These are phyloP conservation scores for Globisporangium nagaii DNA, from an alignment of 352 stramenopile genomes.

Conservation along the genomic window DNA sequence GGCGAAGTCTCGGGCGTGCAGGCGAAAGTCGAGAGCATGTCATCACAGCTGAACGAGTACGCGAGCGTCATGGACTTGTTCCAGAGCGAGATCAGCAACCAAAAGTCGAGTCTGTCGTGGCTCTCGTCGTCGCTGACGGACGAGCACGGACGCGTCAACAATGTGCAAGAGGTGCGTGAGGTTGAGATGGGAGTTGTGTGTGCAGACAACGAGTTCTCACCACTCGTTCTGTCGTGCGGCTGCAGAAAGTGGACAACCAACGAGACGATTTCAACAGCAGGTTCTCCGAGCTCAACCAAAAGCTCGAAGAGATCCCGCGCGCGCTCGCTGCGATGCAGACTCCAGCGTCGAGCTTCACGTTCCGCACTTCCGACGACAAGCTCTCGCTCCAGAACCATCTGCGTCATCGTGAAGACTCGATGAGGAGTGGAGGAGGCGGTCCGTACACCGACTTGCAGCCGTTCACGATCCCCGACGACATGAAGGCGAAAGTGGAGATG, in stretches of 20 bases:
- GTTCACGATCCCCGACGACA: conserved; percentile 76
- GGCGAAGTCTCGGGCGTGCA: conserved; percentile 41
- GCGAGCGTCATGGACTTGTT: conserved; percentile 54
- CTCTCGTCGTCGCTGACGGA: conserved; percentile 47
- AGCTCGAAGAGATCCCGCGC: conserved; percentile 54
- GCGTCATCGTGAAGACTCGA: conserved; percentile 15
- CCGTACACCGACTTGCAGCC: conserved; percentile 63
- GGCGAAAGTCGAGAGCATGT: conserved; percentile 37
- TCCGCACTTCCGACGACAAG: conserved; percentile 44
- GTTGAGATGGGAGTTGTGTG: too few relatives aligned
- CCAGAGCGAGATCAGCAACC: conserved; percentile 55
- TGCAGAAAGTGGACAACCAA: conserved; percentile 67
- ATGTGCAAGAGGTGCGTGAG: conserved; percentile 39
- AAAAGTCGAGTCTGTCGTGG: conserved; percentile 37
- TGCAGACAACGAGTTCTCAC: too few relatives aligned
- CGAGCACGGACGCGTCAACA: conserved; percentile 33
- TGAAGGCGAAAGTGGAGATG: conserved; percentile 69
- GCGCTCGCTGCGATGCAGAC: conserved; percentile 43
- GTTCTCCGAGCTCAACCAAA: conserved; percentile 54
- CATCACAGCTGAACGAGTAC: conserved; percentile 52
- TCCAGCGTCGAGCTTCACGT: conserved; percentile 34
- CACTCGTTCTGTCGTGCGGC: background rate
- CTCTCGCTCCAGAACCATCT: conserved; percentile 50
- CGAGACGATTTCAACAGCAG: conserved; percentile 55
- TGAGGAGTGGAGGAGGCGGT: conserved; percentile 14